Percentiles rank a stretch among this genome's conserved stretches.
Evolutionary conservation across 2,329 filamentous ascomycete genomes (phyloP).

Genomic region (Venturiaceae sp.): DNA sequence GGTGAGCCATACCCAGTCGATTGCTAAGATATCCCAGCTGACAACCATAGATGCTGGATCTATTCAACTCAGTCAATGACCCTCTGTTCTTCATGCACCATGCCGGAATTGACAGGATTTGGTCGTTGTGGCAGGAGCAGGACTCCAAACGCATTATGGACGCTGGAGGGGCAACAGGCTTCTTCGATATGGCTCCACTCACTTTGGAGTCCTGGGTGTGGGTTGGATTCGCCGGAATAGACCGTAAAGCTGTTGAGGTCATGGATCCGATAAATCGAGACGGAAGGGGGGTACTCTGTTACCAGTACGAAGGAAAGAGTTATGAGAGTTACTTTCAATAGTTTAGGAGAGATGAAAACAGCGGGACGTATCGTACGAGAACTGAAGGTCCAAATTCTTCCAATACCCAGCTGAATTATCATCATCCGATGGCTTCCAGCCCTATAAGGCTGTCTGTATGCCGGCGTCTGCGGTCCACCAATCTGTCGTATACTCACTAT

Average conservation of each 20-base stretch:
- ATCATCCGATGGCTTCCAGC: too few species aligned
- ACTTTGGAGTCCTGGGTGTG: not conserved
- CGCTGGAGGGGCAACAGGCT: not conserved
- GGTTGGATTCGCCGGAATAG: not conserved
- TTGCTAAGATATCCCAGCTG: not conserved
- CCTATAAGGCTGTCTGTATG: too few species aligned
- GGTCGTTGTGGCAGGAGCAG: conserved; percentile 7
- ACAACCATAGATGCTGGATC: conserved; percentile 1
- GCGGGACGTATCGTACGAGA: too few species aligned
- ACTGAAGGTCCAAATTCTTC: too few species aligned
- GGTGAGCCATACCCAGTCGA: not conserved
- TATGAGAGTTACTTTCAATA: not conserved
- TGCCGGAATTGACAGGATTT: conserved; percentile 7
- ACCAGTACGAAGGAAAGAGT: conserved; percentile 4
- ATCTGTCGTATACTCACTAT: too few species aligned
- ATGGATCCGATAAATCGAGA: conserved; percentile 7
- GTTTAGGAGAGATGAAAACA: not conserved
- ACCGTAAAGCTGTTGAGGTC: not conserved
- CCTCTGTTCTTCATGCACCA: conserved; percentile 10
- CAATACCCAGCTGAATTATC: too few species aligned
- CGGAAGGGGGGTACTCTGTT: conserved; percentile 7
- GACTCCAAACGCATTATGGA: not conserved
- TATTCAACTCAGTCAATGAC: conserved; percentile 7
- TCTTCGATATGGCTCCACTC: not conserved
- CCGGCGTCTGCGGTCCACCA: too few species aligned